Base-by-base conservation (phyloP, 768 basidiomycete species). In the Lepiota brunneoincarnata region DNA sequence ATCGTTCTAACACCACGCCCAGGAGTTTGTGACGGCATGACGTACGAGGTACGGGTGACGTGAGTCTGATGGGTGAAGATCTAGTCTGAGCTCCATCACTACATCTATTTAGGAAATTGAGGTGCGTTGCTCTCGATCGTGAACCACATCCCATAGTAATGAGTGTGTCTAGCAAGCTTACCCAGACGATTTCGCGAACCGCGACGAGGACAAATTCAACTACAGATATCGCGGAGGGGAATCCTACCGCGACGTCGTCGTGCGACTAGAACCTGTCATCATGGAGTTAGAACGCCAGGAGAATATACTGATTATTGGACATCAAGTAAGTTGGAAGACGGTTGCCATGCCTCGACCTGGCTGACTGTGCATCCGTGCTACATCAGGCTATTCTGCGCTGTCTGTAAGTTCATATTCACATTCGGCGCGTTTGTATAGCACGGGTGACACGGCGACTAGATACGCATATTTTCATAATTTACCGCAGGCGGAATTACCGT, bases 201-300 rank as follows among this genome's bases (percentile, higher is more conserved):
- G 97, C 21, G 97, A 99, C 63, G 93, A 98, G 55, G 97, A 99
- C 77, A 99, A 99, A 72, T 99, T 97, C 71, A 98, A 98, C 70
- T 99, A 99, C 69, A 85, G 97, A 24, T 98, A 98, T 69, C 81
- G 97, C 62, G 94, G 87, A 63, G 97, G 97, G 51, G 97, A 99
- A 72, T 97, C 93, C 1, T 99, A 99, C 68, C 86, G 97, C 35
- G 97, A 99, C 65, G 96, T 99, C 9, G 93, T 97, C 11, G 83
- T 92, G 3, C 83, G 96, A 36, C 75, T 99, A 23, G 97, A 99
- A 67, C 97, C 97, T 20, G 90, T 98, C 49, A 99, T 99, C 61
- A 98, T 99, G 93, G 97, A 99, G 69, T 79, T 99, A 20, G 97
- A 99, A 70, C 78, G 97, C 51, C 97, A 98, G 69, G 91, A 96